A percentile compares a stretch with the other conserved stretches of the same genome.
These are phyloP conservation scores for Psilocybe tampanensis DNA, from an alignment of 768 basidiomycete genomes.

Conservation along the genomic window DNA sequence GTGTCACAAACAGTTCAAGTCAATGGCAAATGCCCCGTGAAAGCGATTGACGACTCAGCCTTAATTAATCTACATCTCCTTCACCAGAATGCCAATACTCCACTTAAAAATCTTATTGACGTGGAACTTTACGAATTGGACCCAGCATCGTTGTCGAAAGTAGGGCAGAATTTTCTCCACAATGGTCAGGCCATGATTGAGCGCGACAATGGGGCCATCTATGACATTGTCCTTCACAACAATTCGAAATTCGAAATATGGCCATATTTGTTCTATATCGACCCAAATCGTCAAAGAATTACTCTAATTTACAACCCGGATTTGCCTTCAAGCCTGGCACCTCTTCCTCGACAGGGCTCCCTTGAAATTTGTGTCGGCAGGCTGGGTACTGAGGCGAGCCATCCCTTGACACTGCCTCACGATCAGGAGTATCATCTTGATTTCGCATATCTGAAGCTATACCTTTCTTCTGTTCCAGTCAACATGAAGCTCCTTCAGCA, in stretches of 20 bases:
- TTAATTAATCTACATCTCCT: conserved; percentile 62
- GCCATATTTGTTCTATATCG: conserved; percentile 67
- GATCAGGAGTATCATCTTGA: conserved; percentile 37
- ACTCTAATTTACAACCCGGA: conserved; percentile 58
- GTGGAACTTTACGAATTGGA: conserved; percentile 58
- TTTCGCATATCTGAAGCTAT: conserved; percentile 58
- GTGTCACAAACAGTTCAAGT: conserved; percentile 40
- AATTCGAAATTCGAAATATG: conserved; percentile 54
- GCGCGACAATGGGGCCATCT: conserved; percentile 44
- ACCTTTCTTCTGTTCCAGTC: conserved; percentile 53
- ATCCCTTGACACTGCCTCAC: conserved; percentile 48
- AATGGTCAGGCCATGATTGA: conserved; percentile 50
- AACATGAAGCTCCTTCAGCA: conserved; percentile 54
- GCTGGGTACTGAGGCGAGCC: conserved; percentile 47
- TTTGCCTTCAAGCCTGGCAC: conserved; percentile 36
- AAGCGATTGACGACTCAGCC: conserved; percentile 58
- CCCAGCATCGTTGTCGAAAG: conserved; percentile 41
- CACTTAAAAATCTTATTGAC: conserved; percentile 47
- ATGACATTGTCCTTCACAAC: conserved; percentile 52
- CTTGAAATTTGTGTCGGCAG: conserved; percentile 45
- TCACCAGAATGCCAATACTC: conserved; percentile 48
- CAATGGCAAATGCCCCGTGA: conserved; percentile 30
- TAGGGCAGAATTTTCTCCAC: conserved; percentile 48
- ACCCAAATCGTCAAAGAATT: conserved; percentile 55
- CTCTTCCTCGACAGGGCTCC: conserved; percentile 41